Conservation (phyloP, 768 basidiomycete genomes). For the Auricularia sp. region DNA sequence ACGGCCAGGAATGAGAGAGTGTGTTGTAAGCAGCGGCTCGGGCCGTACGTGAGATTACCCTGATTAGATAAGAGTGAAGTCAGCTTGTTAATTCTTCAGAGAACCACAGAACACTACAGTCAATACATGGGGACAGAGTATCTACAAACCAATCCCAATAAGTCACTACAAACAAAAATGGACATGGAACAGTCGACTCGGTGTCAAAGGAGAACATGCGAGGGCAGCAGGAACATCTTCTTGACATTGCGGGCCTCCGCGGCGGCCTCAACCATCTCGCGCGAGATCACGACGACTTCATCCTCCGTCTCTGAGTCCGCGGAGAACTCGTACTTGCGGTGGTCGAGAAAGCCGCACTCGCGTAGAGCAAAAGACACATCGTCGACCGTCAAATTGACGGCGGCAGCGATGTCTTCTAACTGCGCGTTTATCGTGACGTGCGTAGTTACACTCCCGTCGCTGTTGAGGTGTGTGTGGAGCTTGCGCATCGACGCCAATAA, state of each 20-base stretch:
- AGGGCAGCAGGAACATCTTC: slow-evolving; percentile 24
- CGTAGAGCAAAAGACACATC: slow-evolving; percentile 85
- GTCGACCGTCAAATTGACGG: slow-evolving; percentile 72
- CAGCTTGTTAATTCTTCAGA: background rate
- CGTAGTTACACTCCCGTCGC: slow-evolving; percentile 60
- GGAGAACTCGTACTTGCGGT: slow-evolving; percentile 22
- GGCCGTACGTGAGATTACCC: background rate
- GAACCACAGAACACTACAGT: background rate
- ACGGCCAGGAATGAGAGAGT: background rate
- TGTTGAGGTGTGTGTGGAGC: slow-evolving; percentile 46
- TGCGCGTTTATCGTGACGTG: slow-evolving; percentile 62
- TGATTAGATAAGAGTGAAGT: background rate
- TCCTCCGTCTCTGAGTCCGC: slow-evolving; percentile 30
- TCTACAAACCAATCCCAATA: background rate
- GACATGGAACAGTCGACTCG: background rate
- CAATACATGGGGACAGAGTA: background rate
- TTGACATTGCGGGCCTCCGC: slow-evolving; percentile 64
- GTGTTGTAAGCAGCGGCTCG: background rate
- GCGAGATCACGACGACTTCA: slow-evolving; percentile 46
- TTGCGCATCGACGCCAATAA: slow-evolving; percentile 39
- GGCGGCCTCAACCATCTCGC: slow-evolving; percentile 59
- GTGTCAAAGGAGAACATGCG: slow-evolving; percentile 21
- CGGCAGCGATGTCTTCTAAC: slow-evolving; percentile 66
- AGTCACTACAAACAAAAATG: background rate
- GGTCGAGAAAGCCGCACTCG: slow-evolving; percentile 68